A percentile compares a stretch with the other conserved stretches of the same genome.
Conservation (phyloP, 139 green algal genomes). For the Chlorella ohadii region DNA sequence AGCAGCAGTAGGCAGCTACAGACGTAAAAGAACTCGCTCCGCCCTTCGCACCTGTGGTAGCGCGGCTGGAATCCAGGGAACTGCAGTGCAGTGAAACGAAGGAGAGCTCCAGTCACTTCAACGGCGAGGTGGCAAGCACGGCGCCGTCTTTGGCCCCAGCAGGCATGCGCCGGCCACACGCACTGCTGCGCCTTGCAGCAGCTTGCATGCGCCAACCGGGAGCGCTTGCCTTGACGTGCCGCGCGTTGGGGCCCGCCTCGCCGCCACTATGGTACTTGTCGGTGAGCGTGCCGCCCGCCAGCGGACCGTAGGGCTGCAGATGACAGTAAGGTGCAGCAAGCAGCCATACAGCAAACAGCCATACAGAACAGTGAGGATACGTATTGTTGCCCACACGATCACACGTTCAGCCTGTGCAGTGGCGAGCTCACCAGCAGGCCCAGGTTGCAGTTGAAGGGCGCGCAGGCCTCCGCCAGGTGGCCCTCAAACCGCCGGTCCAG, state of each 20-base stretch:
- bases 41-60: no score
- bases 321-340: no score
- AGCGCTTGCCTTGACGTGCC: conserved; percentile 33
- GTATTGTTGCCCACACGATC: no score
- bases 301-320: conserved; percentile 68
- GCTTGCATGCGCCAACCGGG: neutral
- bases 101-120: no score
- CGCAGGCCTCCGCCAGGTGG: conserved; percentile 82
- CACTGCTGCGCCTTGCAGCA: neutral
- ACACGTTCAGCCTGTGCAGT: no score
- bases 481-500: conserved; percentile 80
- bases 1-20: no score
- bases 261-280: conserved; percentile 68
- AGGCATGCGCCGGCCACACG: neutral
- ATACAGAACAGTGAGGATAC: no score
- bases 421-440: conserved; percentile 79
- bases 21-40: no score
- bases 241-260: conserved; percentile 14
- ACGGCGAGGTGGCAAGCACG: no score
- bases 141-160: no score
- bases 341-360: no score
- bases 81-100: neutral
- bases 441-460: conserved; percentile 66
- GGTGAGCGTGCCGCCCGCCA: conserved; percentile 71
- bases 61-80: conserved; percentile 43